Percentiles rank a stretch among this genome's conserved stretches.
These are phyloP conservation scores for Apiospora saccharicola DNA, from an alignment of 2,329 filamentous ascomycete species.

Conservation along the genomic window DNA sequence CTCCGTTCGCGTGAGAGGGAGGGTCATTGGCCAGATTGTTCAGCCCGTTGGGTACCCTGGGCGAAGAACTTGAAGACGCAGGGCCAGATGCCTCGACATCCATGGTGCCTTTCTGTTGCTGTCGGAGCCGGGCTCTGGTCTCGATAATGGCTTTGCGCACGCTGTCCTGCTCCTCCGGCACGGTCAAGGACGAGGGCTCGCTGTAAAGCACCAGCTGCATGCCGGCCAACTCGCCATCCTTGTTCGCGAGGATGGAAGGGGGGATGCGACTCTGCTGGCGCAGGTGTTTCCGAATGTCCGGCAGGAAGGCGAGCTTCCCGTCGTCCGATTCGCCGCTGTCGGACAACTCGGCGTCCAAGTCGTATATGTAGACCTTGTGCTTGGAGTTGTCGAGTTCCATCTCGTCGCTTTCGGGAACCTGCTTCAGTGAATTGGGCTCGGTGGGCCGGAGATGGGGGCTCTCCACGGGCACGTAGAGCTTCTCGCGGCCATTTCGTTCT, in stretches of 20 bases:
- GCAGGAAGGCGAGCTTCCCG: constrained; percentile 77
- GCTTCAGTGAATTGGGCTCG: constrained; percentile 31
- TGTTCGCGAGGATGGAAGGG: constrained; percentile 66
- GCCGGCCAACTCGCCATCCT: constrained; percentile 61
- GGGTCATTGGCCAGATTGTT: constrained; percentile 29
- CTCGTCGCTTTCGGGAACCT: constrained; percentile 28
- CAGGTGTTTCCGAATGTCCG: constrained; percentile 85
- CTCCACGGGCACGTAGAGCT: constrained; percentile 72
- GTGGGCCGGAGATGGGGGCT: constrained; percentile 44
- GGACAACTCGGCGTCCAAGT: constrained; percentile 86
- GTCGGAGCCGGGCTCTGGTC: constrained; percentile 71
- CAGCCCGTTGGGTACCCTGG: constrained; percentile 25
- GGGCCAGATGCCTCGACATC: constrained; percentile 1
- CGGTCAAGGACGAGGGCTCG: constrained; percentile 77
- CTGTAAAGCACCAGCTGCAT: constrained; percentile 86
- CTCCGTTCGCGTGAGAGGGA: neutral
- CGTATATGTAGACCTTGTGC: constrained; percentile 88
- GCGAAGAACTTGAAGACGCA: neutral
- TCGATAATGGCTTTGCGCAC: constrained; percentile 87
- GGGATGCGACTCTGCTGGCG: constrained; percentile 69
- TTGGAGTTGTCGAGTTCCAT: constrained; percentile 91
- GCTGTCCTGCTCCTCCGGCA: constrained; percentile 77
- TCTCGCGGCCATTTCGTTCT: constrained; percentile 66
- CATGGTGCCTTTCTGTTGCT: constrained; percentile 57
- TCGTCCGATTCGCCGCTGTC: constrained; percentile 59